These are phyloP conservation scores for Wickerhamomyces bisporus DNA, from an alignment of 805 yeast genomes.

Conservation along the genomic window DNA sequence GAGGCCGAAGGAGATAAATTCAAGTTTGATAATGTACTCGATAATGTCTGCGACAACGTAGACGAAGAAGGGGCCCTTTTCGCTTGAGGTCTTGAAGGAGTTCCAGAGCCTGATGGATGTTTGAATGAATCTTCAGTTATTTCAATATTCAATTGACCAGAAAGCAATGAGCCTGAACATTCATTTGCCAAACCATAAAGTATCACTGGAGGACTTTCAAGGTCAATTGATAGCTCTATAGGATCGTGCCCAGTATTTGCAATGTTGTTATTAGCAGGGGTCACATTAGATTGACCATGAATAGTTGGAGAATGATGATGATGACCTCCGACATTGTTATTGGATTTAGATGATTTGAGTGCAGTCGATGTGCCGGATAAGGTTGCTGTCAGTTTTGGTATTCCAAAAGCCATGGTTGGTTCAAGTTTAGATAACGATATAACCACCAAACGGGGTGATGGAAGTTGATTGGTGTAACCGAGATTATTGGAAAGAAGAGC, in stretches of 20 bases:
- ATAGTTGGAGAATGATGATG: conserved; percentile 5
- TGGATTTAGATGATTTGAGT: no score
- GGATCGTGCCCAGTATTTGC: conserved; percentile 27
- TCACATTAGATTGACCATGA: not conserved
- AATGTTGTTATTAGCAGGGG: conserved; percentile 13
- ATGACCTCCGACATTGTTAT: no score
- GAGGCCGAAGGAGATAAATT: conserved; percentile 22
- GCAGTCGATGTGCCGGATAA: conserved; percentile 7
- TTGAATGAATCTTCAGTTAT: conserved; percentile 30
- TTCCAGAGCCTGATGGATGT: conserved; percentile 5
- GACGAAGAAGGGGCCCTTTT: conserved; percentile 14
- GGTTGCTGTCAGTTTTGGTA: conserved; percentile 21
- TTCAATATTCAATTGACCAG: conserved; percentile 68
- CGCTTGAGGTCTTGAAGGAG: conserved; percentile 16
- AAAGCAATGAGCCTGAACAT: conserved; percentile 78
- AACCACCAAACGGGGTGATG: no score
- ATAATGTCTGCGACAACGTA: conserved; percentile 15
- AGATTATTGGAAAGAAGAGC: no score
- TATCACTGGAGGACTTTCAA: conserved; percentile 90
- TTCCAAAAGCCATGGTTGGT: no score
- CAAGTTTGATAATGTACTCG: conserved; percentile 20
- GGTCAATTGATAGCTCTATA: conserved; percentile 46
- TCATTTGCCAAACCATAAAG: conserved; percentile 76
- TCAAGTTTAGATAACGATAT: no score
- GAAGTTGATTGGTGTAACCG: no score